Conservation (phyloP, 1,284 basidiomycete genomes). For the Naganishia cerealis region DNA sequence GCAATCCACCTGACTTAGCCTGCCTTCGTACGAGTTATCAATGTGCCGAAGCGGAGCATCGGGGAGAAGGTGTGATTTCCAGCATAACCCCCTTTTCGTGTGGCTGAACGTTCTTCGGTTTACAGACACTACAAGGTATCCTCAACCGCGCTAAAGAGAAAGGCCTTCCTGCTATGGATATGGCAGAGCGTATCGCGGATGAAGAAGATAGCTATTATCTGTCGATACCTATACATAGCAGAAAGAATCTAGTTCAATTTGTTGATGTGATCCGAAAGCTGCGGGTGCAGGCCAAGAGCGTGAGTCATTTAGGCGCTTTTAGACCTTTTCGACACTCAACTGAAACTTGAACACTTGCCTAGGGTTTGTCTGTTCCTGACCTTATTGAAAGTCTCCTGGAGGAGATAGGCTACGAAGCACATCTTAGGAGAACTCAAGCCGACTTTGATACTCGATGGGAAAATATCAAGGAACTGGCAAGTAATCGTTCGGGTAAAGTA, state of each 20-base stretch:
- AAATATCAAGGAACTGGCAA: conserved; percentile 81
- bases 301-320: conserved; percentile 42
- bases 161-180: conserved; percentile 62
- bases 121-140: conserved; percentile 65
- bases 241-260: conserved; percentile 65
- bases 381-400: conserved; percentile 66
- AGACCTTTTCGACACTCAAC: background rate
- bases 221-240: conserved; percentile 61
- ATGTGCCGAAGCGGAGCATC: conserved; percentile 71
- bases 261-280: conserved; percentile 63
- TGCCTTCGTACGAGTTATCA: conserved; percentile 75
- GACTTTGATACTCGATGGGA: conserved; percentile 79
- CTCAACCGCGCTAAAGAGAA: conserved; percentile 60
- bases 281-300: conserved; percentile 62
- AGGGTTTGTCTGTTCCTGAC: conserved; percentile 66
- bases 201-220: conserved; percentile 62
- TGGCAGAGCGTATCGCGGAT: conserved; percentile 65
- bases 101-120: background rate
- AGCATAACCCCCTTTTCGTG: background rate
- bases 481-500: conserved; percentile 2
- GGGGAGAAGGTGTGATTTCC: conserved; percentile 70
- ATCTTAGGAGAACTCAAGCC: conserved; percentile 68
- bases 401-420: conserved; percentile 66
- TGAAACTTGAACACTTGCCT: background rate
- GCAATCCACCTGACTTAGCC: conserved; percentile 52